Base-by-base conservation (phyloP, 306 rosid genomes). In the Cucumis cinereus region DNA sequence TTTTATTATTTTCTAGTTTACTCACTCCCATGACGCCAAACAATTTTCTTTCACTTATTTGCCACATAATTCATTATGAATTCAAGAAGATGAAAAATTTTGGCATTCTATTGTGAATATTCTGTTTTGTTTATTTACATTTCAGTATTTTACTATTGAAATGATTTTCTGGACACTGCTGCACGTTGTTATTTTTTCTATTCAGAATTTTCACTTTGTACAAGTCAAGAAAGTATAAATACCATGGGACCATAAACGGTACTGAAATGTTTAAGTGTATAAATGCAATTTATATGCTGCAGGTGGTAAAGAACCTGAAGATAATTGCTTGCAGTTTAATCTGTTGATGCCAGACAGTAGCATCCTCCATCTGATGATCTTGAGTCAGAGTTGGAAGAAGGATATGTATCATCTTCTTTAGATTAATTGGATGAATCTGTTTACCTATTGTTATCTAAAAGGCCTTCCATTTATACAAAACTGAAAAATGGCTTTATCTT, bases 401-500 rank as follows among this genome's bases (percentile, higher is more conserved):
- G 47, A 22, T 22, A 22, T 22, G 36, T 66, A 30, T 66, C 74
- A 68, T 43, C 49, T 23, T 23, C 52, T 66, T 40, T 66, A 20
- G 73, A 66, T 66, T 40, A 66, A 14, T 23, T 40, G 26, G 45
- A 66, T 66, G 73, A 38, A 66, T 45, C 14, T 22, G 22, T 22
- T 16, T 43, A 22, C 38, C 11, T 69, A 43, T 68, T 23, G 55
- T 68, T 43, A 36, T 33, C 55, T 68, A 40, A 20, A 41, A 22
- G 54, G 7, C 7, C 36, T 68, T 68, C 30, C 36, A 6, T 23
- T 43, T 14, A 45, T 69, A 13, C 38, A 69, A 69, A 69, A 14
- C 74, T 69, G 54, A 69, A 36, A 49, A 66, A 81, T 88, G 93
- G 87, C 82, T 6, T 54, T 83, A 68, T 81, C 86, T 55, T 75